phyloP scores from a whole-genome alignment of 2,329 filamentous ascomycete genomes.

The Colletotrichum kahawae region DNA sequence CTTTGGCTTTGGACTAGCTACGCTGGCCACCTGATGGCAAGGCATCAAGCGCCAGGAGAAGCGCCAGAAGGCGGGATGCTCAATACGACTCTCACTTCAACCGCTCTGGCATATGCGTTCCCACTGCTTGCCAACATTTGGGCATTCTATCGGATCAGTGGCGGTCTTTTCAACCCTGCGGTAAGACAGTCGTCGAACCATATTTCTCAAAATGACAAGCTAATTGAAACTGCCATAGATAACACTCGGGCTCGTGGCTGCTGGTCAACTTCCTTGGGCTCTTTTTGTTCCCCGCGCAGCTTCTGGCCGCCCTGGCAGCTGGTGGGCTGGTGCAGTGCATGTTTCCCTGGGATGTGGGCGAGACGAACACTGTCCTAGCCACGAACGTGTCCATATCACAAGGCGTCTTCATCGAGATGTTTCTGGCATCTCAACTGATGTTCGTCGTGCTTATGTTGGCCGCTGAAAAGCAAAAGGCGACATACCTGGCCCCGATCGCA shows the following conservation, averaged over 20 bases:
- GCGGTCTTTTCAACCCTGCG: slow-evolving; percentile 53
- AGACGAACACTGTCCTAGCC: slow-evolving; percentile 36
- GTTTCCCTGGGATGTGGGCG: slow-evolving; percentile 60
- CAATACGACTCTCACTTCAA: slow-evolving; percentile 43
- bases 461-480: slow-evolving; percentile 75
- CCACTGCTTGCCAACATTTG: slow-evolving; percentile 58
- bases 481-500: slow-evolving; percentile 72
- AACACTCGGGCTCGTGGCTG: slow-evolving; percentile 63
- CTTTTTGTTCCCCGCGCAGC: slow-evolving; percentile 59
- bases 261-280: slow-evolving; percentile 57
- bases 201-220: fast-evolving
- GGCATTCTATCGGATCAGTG: slow-evolving; percentile 60
- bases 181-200: neutral
- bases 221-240: slow-evolving; percentile 33
- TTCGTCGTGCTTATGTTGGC: slow-evolving; percentile 73
- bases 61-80: slow-evolving; percentile 38
- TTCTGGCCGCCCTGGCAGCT: slow-evolving; percentile 63
- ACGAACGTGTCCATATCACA: slow-evolving; percentile 43
- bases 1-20: slow-evolving; percentile 53
- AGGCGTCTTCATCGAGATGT: slow-evolving; percentile 71
- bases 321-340: slow-evolving; percentile 60
- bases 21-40: slow-evolving; percentile 41
- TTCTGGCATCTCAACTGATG: slow-evolving; percentile 67
- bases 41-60: neutral
- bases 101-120: slow-evolving; percentile 52